A percentile compares a stretch with the other conserved stretches of the same genome.
Conservation (phyloP, 1,139 yeast genomes). For the Trichomonascaceae sp. region DNA sequence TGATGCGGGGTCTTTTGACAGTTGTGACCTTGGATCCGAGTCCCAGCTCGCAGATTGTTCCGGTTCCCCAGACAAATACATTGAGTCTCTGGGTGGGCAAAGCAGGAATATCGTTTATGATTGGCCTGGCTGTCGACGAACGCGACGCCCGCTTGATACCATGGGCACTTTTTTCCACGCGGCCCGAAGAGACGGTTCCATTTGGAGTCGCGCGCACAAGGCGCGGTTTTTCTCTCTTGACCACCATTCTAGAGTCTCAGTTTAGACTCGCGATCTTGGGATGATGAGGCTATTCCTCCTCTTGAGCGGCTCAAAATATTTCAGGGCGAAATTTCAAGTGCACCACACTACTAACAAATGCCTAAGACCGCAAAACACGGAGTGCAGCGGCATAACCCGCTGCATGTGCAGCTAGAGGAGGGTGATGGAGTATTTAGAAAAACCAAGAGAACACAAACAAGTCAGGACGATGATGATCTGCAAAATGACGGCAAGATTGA, state of each 20-base stretch:
- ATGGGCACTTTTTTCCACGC: no score
- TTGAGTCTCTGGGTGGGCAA: constrained; percentile 42
- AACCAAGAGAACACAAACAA: constrained; percentile 14
- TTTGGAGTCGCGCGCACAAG: no score
- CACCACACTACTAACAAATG: constrained; percentile 16
- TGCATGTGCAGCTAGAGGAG: constrained; percentile 60
- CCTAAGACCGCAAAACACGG: constrained; percentile 19
- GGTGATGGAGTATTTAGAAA: constrained; percentile 58
- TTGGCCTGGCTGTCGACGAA: constrained; percentile 6
- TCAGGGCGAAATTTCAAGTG: no score
- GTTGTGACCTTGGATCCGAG: constrained; percentile 88
- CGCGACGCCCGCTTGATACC: no score
- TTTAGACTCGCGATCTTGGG: no score
- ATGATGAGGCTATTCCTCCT: no score
- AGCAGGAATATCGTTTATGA: constrained; percentile 21
- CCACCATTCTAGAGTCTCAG: no score
- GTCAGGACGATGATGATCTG: constrained; percentile 27
- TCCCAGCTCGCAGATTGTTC: constrained; percentile 94
- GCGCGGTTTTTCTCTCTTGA: no score
- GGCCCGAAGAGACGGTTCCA: no score
- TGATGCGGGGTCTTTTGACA: constrained; percentile 88
- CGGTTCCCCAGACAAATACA: constrained; percentile 89
- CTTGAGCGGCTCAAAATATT: no score
- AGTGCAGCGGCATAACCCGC: constrained; percentile 55
- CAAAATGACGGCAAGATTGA: constrained; percentile 58